These are phyloP conservation scores for Tetragonia tetragonoides DNA, from an alignment of 148 eudicot genomes.

Conservation along the genomic window DNA sequence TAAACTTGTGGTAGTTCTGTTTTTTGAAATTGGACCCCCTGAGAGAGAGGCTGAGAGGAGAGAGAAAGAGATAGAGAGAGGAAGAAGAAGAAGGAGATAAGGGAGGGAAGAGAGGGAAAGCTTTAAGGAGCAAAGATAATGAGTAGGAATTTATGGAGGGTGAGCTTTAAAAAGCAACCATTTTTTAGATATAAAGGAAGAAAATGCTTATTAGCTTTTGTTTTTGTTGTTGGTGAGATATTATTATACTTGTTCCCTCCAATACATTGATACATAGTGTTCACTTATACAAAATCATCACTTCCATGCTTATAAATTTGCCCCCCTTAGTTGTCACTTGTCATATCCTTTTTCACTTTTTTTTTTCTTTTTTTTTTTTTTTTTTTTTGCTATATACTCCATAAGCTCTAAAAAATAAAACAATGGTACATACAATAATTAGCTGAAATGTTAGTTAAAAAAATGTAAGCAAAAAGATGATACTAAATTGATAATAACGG, in stretches of 20 bases:
- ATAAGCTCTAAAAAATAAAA: too few relatives aligned
- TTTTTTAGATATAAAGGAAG: slow-evolving; percentile 13
- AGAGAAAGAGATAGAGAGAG: slow-evolving; percentile 13
- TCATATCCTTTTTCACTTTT: too few relatives aligned
- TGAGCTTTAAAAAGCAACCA: slow-evolving; percentile 56
- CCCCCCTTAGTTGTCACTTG: too few relatives aligned
- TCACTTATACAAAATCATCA: too few relatives aligned
- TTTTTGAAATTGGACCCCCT: slow-evolving; percentile 24
- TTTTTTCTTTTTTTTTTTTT: too few relatives aligned
- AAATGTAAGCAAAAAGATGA: too few relatives aligned
- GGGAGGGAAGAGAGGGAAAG: slow-evolving; percentile 36
- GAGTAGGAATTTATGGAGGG: slow-evolving; percentile 68
- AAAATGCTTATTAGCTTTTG: background rate
- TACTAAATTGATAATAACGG: too few relatives aligned
- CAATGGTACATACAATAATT: too few relatives aligned
- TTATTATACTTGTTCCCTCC: slow-evolving; percentile 20
- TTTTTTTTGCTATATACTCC: too few relatives aligned
- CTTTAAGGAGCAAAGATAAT: slow-evolving; percentile 74
- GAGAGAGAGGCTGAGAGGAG: slow-evolving; percentile 8
- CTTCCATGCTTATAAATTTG: too few relatives aligned
- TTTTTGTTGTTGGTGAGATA: slow-evolving; percentile 29
- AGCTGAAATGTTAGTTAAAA: too few relatives aligned
- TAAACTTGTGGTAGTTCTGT: slow-evolving; percentile 14
- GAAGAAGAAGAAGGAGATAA: slow-evolving; percentile 42
- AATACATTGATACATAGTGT: too few relatives aligned